Base-by-base conservation (phyloP, 176 grass and related monocot genomes). In the Triticum turgidum region DNA sequence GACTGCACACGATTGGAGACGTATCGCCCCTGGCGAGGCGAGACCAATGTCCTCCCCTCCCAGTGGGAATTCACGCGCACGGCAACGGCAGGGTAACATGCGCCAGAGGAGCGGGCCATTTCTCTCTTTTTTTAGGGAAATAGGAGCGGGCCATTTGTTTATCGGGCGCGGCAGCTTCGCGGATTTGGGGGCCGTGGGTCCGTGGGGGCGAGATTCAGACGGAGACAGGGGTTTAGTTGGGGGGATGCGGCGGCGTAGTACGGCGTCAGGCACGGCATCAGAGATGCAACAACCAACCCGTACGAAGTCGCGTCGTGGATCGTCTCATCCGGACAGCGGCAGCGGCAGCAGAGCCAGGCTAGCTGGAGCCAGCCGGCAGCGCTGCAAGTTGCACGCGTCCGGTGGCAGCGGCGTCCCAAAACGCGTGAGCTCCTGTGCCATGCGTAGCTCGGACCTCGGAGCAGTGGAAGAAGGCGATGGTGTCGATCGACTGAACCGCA, bases 301-400 rank as follows among this genome's bases (percentile, higher is more conserved):
- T 76, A 88, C 65, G 44, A 86, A 68, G 64, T 47, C 81, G 88
- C 58, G 76, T 69, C 41, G 71, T 47, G 12, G 22, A 13, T 17
- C 18, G 54, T 1, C 5, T 18, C 5, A 58, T 58, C 54, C 54
- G 54, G 71, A 37, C 6, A 37, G 41, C 69, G 68, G 32, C 7
- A 68, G 30, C 69, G 38, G 20, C 59, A 13, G 15, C 65, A 42
- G 11, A 21, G 80, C 56, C 78, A 83, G 85, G 86, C 79, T 87
- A 94, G 92, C 94, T 96, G 91, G 94, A 95, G 84, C 73, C 80
- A 68, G 80, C 85, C 89, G 80, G 91, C 86, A 47, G 65, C 79
- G 65, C 83, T 84, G 76, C 65, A 78, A 76, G n/a, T 82, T 65
- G 66, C 71, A 4, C 56, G 14, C 20, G 12, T 20, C 12, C 37